phyloP scores from a whole-genome alignment of 2,329 filamentous ascomycete genomes.

The Microdochium bolleyi region DNA sequence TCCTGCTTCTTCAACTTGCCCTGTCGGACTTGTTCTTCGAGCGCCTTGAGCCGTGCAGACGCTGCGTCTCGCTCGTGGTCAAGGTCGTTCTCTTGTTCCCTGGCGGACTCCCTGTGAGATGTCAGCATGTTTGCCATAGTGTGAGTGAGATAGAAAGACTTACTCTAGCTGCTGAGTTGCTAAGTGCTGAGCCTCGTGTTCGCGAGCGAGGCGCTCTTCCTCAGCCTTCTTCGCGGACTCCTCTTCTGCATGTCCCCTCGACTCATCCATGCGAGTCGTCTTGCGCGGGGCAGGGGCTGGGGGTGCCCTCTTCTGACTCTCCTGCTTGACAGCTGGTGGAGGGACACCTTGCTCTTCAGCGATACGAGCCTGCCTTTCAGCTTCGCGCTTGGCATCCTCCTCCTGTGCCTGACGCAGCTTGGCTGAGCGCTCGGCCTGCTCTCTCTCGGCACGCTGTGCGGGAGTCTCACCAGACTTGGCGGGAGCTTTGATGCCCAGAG shows the following conservation, averaged over 20 bases:
- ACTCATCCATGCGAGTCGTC: conserved; percentile 41
- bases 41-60: conserved; percentile 72
- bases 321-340: conserved; percentile 44
- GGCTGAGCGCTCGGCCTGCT: conserved; percentile 78
- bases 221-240: conserved; percentile 53
- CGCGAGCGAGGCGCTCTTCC: conserved; percentile 56
- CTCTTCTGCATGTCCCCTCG: conserved; percentile 35
- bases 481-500: conserved; percentile 81
- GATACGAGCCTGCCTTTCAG: conserved; percentile 76
- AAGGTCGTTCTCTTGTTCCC: conserved; percentile 71
- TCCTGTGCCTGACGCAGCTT: conserved; percentile 86
- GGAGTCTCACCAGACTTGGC: conserved; percentile 72
- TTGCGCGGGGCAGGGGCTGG: conserved; percentile 76
- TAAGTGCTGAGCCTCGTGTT: conserved; percentile 68
- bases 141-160: conserved; percentile 29
- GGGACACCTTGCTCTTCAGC: conserved; percentile 67
- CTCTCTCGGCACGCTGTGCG: conserved; percentile 79
- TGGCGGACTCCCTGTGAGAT: conserved; percentile 58
- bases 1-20: conserved; percentile 95
- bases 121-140: conserved; percentile 6
- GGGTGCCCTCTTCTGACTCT: conserved; percentile 46
- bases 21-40: conserved; percentile 89
- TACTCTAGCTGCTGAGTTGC: conserved; percentile 77
- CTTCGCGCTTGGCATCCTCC: conserved; percentile 82
- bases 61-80: conserved; percentile 73